Conservation (phyloP, 108 stramenopile species). For the Cyclotella cryptica region DNA sequence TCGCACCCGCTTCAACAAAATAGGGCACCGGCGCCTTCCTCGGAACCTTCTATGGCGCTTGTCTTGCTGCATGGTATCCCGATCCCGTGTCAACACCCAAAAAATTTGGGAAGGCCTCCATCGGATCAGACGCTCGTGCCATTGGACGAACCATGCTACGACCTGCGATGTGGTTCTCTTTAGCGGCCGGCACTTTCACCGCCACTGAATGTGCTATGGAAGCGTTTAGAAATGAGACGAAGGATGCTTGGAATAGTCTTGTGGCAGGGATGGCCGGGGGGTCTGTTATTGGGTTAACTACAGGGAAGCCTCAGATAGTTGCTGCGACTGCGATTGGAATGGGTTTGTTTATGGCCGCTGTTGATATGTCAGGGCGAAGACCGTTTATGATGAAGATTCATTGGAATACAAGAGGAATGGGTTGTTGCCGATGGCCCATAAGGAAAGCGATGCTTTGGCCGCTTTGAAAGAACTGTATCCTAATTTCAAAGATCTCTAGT, state of each 20-base stretch:
- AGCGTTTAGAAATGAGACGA: conserved; percentile 37
- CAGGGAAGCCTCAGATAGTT: conserved; percentile 44
- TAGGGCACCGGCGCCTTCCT: conserved; percentile 44
- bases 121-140: conserved; percentile 29
- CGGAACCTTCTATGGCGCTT: conserved; percentile 53
- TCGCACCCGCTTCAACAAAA: not conserved
- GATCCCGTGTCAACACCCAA: conserved; percentile 35
- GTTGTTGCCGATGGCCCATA: conserved; percentile 39
- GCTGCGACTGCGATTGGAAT: conserved; percentile 47
- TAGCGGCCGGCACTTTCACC: conserved; percentile 45
- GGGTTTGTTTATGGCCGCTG: conserved; percentile 52
- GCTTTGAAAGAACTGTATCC: conserved; percentile 50
- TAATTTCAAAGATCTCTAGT: conserved; percentile 47
- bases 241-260: conserved; percentile 50
- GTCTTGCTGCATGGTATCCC: conserved; percentile 54
- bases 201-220: conserved; percentile 52
- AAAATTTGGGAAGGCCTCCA: conserved; percentile 3
- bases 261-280: conserved; percentile 57
- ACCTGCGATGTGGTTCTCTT: conserved; percentile 48
- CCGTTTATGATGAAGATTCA: conserved; percentile 39
- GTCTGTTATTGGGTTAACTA: conserved; percentile 42
- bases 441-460: conserved; percentile 50
- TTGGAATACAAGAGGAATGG: conserved; percentile 40
- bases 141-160: conserved; percentile 40
- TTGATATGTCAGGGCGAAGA: conserved; percentile 47